Percentiles rank a stretch among this genome's conserved stretches.
phyloP scores from a whole-genome alignment of 2,329 filamentous ascomycete genomes.

The Cryphonectria carpinicola region DNA sequence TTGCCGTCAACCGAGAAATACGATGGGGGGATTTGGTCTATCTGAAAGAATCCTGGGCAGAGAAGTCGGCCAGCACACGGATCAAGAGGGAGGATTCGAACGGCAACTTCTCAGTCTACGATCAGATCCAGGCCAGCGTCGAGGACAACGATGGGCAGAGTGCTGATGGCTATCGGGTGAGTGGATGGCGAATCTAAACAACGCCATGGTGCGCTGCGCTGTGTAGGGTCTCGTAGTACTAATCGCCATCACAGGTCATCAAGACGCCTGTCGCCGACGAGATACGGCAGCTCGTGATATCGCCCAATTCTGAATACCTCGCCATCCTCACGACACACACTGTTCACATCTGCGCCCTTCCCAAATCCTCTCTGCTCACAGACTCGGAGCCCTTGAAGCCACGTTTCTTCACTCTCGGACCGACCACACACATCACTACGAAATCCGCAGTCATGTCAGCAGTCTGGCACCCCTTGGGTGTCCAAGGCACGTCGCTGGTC shows the following conservation, averaged over 20 bases:
- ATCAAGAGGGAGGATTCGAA: conserved; percentile 55
- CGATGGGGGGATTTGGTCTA: conserved; percentile 86
- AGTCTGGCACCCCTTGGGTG: conserved; percentile 90
- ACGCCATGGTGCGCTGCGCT: not conserved
- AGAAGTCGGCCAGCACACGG: conserved; percentile 41
- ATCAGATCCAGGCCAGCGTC: conserved; percentile 35
- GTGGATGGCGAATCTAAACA: conserved; percentile 29
- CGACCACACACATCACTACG: conserved; percentile 87
- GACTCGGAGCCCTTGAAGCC: conserved; percentile 74
- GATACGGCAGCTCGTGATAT: conserved; percentile 84
- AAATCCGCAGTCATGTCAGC: conserved; percentile 79
- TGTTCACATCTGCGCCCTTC: conserved; percentile 84
- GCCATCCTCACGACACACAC: conserved; percentile 88
- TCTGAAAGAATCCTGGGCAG: conserved; percentile 68
- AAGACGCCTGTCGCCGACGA: conserved; percentile 78
- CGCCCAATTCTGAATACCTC: conserved; percentile 79
- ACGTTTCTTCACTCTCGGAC: conserved; percentile 89
- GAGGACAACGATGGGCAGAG: conserved; percentile 29
- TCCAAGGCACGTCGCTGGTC: conserved; percentile 79
- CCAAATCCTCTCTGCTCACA: conserved; percentile 76
- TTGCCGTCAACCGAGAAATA: conserved; percentile 85
- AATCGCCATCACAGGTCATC: conserved; percentile 59
- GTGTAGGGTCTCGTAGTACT: conserved; percentile 7
- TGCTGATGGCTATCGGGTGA: conserved; percentile 53
- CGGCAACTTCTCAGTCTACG: conserved; percentile 41